Evolutionary conservation across 768 basidiomycete species (phyloP).

Genomic region (Hygrophoropsis aurantiaca): DNA sequence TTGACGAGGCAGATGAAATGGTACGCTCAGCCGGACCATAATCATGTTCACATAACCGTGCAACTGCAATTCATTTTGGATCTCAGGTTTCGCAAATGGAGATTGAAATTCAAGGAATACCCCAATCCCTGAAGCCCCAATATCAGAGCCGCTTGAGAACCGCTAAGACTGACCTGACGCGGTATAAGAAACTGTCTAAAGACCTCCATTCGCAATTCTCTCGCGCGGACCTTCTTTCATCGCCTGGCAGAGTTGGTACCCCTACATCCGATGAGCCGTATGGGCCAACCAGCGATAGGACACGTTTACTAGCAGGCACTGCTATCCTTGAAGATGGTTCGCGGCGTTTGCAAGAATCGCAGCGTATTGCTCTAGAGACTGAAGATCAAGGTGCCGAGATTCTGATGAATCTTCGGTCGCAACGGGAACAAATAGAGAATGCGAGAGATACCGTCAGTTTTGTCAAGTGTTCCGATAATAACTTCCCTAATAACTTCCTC

Average conservation of each 20-base stretch:
- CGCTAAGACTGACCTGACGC: slow-evolving; percentile 72
- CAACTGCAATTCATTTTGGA: not conserved
- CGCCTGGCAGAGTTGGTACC: slow-evolving; percentile 32
- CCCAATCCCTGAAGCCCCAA: slow-evolving; percentile 74
- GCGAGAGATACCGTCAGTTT: slow-evolving; percentile 78
- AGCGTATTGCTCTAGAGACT: slow-evolving; percentile 92
- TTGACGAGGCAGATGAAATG: slow-evolving; percentile 99
- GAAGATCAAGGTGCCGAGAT: slow-evolving; percentile 96
- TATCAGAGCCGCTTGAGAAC: slow-evolving; percentile 75
- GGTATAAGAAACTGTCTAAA: slow-evolving; percentile 79
- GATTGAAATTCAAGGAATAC: slow-evolving; percentile 94
- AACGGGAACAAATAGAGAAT: slow-evolving; percentile 94
- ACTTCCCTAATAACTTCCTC: slow-evolving; percentile 1
- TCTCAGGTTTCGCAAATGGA: slow-evolving; percentile 96
- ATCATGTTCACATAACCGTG: not conserved
- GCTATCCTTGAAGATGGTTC: slow-evolving; percentile 81
- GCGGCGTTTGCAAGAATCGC: slow-evolving; percentile 83
- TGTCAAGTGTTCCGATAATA: not conserved
- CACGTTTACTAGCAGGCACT: slow-evolving; percentile 78
- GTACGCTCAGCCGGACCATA: slow-evolving; percentile 39
- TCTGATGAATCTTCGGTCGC: slow-evolving; percentile 75
- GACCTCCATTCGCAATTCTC: slow-evolving; percentile 70
- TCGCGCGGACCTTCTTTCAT: slow-evolving; percentile 76
- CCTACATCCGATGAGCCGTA: slow-evolving; percentile 79
- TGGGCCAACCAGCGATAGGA: slow-evolving; percentile 65